Evolutionary conservation across 768 basidiomycete genomes (phyloP).

Genomic region (Myochromella boudieri): DNA sequence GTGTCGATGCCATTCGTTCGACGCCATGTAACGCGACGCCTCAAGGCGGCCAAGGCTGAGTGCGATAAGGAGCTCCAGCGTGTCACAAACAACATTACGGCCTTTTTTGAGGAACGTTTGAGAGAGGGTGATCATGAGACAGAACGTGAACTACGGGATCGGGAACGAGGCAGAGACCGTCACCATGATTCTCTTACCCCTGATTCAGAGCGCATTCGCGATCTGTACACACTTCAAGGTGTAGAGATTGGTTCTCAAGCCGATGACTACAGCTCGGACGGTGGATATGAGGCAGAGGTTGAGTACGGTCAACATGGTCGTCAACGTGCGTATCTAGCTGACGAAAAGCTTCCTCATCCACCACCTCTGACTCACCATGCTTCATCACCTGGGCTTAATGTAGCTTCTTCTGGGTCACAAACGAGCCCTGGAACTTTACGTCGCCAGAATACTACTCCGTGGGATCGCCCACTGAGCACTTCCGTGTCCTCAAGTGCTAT

Average conservation of each 20-base stretch:
- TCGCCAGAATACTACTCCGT: slow-evolving; percentile 62
- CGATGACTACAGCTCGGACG: slow-evolving; percentile 78
- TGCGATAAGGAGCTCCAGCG: slow-evolving; percentile 96
- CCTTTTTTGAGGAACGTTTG: slow-evolving; percentile 91
- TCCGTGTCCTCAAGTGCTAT: slow-evolving; percentile 57
- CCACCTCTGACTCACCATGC: slow-evolving; percentile 52
- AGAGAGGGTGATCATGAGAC: slow-evolving; percentile 72
- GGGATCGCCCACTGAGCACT: slow-evolving; percentile 60
- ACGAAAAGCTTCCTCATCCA: slow-evolving; percentile 30
- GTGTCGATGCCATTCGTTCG: slow-evolving; percentile 92
- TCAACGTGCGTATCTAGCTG: slow-evolving; percentile 70
- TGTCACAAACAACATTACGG: slow-evolving; percentile 91
- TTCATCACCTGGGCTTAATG: slow-evolving; percentile 53
- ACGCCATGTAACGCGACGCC: slow-evolving; percentile 88
- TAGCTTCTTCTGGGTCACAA: slow-evolving; percentile 68
- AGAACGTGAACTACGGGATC: slow-evolving; percentile 61
- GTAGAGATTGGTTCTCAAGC: slow-evolving; percentile 58
- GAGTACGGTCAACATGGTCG: slow-evolving; percentile 67
- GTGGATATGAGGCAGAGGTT: slow-evolving; percentile 79
- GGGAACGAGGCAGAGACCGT: slow-evolving; percentile 42
- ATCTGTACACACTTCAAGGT: slow-evolving; percentile 59
- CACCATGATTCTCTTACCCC: slow-evolving; percentile 60
- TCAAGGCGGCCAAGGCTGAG: slow-evolving; percentile 91
- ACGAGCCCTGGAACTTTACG: slow-evolving; percentile 70
- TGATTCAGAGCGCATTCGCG: slow-evolving; percentile 57